Evolutionary conservation across 768 basidiomycete species (phyloP).

Genomic region (Phylloporus rhodoxanthus): DNA sequence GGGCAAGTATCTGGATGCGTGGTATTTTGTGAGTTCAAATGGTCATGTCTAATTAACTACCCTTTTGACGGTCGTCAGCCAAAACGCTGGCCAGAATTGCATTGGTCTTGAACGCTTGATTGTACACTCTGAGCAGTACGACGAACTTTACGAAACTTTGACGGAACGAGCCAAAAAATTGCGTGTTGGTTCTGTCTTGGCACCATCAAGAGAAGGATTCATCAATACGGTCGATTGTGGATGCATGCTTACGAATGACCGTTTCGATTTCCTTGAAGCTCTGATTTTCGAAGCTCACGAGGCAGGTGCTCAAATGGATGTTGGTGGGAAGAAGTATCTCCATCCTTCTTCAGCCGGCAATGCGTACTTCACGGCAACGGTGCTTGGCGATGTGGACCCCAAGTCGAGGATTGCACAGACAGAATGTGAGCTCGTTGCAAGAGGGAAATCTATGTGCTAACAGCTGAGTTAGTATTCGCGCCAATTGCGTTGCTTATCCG

Average conservation of each 20-base stretch:
- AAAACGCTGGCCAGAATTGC: conserved; percentile 93
- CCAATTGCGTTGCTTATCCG: conserved; percentile 84
- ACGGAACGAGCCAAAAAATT: conserved; percentile 58
- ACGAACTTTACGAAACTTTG: conserved; percentile 65
- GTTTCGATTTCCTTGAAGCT: conserved; percentile 62
- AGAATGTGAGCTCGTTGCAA: conserved; percentile 49
- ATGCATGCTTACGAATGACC: conserved; percentile 72
- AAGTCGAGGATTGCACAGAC: conserved; percentile 71
- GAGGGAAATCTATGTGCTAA: conserved; percentile 9
- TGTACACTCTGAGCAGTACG: conserved; percentile 73
- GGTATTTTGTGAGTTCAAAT: conserved; percentile 75
- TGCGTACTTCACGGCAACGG: conserved; percentile 81
- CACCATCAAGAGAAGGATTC: conserved; percentile 60
- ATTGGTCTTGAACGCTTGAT: conserved; percentile 94
- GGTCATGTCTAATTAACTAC: background rate
- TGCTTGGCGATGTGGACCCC: conserved; percentile 71
- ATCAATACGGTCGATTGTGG: conserved; percentile 78
- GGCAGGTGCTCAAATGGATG: conserved; percentile 55
- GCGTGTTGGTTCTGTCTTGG: conserved; percentile 72
- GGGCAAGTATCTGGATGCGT: conserved; percentile 80
- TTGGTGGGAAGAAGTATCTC: conserved; percentile 59
- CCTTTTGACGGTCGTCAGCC: conserved; percentile 42
- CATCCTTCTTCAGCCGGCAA: conserved; percentile 69
- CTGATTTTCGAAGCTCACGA: conserved; percentile 66
- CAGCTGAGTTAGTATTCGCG: conserved; percentile 70